phyloP scores from a whole-genome alignment of 257 asterid species.

The Solanum chilense region DNA sequence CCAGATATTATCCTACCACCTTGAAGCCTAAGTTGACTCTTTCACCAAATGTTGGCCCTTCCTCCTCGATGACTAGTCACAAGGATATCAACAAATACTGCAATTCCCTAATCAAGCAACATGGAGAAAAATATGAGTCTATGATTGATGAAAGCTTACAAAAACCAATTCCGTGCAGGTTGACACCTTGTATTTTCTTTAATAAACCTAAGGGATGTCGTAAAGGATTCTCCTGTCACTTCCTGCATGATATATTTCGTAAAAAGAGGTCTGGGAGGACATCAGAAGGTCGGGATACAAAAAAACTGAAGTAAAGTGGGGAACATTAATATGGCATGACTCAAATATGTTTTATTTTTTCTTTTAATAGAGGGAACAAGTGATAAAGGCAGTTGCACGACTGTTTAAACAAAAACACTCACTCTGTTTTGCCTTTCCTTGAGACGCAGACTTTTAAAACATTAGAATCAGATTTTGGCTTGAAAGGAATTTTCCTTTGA shows the following conservation, averaged over 20 bases:
- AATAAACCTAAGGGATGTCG: conserved; percentile 15
- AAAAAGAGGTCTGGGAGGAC: neutral
- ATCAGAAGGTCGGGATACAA: conserved; percentile 4
- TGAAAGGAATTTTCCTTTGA: neutral
- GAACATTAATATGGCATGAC: neutral
- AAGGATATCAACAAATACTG: conserved; percentile 9
- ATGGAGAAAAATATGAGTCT: conserved; percentile 9
- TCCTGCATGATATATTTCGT: conserved; percentile 10
- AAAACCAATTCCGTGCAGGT: neutral
- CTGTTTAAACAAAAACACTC: neutral
- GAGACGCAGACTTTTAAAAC: neutral
- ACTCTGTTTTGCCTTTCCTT: neutral
- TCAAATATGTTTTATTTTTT: neutral
- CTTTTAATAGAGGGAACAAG: neutral
- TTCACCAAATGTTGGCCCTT: neutral
- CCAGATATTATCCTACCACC: no score
- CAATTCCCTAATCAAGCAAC: conserved; percentile 16
- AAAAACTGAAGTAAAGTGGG: conserved; percentile 11
- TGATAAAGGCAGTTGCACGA: neutral
- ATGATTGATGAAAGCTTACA: neutral
- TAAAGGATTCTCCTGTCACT: conserved; percentile 20
- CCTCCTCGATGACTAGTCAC: neutral
- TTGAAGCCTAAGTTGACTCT: no score
- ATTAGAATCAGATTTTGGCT: neutral
- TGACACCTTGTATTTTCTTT: conserved; percentile 14